Percentiles rank a stretch among this genome's conserved stretches.
Evolutionary conservation across 2,329 filamentous ascomycete species (phyloP).

Genomic region (Venturia oleaginea): DNA sequence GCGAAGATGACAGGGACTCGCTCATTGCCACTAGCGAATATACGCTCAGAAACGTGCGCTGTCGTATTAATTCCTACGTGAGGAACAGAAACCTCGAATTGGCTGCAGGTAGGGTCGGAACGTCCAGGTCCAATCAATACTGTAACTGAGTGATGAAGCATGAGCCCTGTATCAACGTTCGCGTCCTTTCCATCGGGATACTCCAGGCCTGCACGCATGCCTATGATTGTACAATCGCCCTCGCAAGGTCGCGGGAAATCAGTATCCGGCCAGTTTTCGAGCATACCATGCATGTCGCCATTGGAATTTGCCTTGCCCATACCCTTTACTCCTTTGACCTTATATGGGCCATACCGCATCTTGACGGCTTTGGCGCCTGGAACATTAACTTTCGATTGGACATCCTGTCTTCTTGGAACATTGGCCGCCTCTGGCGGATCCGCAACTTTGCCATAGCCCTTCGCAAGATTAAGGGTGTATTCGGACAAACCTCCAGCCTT

Average conservation of each 20-base stretch:
- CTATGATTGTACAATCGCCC: constrained; percentile 13
- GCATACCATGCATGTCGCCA: constrained; percentile 8
- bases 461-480: background rate
- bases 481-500: background rate
- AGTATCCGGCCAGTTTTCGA: constrained; percentile 9
- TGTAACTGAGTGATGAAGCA: constrained; percentile 12
- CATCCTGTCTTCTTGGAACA: constrained; percentile 1
- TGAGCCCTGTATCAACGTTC: constrained; percentile 9
- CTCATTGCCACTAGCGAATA: constrained; percentile 13
- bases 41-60: constrained; percentile 8
- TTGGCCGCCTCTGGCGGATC: constrained; percentile 5
- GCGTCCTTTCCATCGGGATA: constrained; percentile 11
- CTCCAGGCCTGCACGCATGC: constrained; percentile 11
- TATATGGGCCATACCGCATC: constrained; percentile 14
- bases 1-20: background rate
- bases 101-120: constrained; percentile 5
- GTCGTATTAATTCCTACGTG: constrained; percentile 7
- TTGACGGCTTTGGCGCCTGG: constrained; percentile 11
- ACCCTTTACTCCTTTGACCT: constrained; percentile 1
- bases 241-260: constrained; percentile 9
- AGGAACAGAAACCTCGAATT: background rate
- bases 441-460: constrained; percentile 11
- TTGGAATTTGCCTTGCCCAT: constrained; percentile 7
- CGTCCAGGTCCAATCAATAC: constrained; percentile 8
- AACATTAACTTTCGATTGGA: background rate